Conservation (phyloP, 768 basidiomycete species). For the Naganishia kalamii region DNA sequence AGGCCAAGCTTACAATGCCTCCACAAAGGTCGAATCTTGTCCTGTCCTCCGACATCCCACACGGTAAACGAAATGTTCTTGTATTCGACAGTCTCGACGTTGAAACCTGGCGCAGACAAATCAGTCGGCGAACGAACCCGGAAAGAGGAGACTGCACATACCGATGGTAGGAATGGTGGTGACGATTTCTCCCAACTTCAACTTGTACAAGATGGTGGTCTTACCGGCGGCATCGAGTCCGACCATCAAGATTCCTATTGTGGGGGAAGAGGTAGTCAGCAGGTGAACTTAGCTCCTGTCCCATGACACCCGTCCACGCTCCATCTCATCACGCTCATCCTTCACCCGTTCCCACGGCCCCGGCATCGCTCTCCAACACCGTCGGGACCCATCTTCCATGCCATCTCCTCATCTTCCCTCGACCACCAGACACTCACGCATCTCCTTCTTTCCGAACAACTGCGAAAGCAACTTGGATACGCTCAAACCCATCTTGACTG, state of each 20-base stretch:
- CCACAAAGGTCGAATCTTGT: constrained; percentile 98
- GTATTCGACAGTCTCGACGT: constrained; percentile 99
- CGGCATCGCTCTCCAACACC: not conserved
- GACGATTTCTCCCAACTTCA: constrained; percentile 99
- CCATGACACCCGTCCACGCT: too few relatives aligned
- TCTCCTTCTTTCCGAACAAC: constrained; percentile 98
- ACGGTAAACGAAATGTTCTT: constrained; percentile 99
- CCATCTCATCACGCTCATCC: too few relatives aligned
- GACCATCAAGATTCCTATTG: constrained; percentile 97
- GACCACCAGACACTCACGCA: constrained; percentile 65
- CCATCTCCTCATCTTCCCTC: not conserved
- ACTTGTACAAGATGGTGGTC: constrained; percentile 92
- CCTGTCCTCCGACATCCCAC: constrained; percentile 99
- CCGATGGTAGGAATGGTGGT: constrained; percentile 99
- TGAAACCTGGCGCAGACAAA: constrained; percentile 65
- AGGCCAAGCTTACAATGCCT: constrained; percentile 72
- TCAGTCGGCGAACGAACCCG: constrained; percentile 17
- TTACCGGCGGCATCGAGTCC: constrained; percentile 99
- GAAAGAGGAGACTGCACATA: constrained; percentile 49
- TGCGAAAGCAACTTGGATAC: constrained; percentile 59
- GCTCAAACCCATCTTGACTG: constrained; percentile 48
- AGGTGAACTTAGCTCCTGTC: not conserved
- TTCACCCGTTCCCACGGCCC: not conserved
- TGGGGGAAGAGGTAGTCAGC: not conserved
- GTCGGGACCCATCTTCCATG: not conserved